These are phyloP conservation scores for Euphorbia celastroides DNA, from an alignment of 441 rosid genomes.

Conservation along the genomic window DNA sequence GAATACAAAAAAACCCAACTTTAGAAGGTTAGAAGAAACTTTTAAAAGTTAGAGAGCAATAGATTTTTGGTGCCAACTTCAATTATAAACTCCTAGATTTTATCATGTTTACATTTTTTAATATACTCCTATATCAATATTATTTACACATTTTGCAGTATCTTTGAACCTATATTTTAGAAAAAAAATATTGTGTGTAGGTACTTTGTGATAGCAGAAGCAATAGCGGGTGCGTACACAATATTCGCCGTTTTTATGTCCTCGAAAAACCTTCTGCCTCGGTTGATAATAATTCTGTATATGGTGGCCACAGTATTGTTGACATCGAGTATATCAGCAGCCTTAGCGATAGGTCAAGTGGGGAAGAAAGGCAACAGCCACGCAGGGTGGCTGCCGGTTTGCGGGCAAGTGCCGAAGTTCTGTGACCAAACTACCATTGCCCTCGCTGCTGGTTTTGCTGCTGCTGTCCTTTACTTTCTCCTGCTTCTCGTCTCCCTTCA, in stretches of 20 bases:
- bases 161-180: too few relatives aligned
- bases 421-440: conserved; percentile 36
- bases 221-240: conserved; percentile 38
- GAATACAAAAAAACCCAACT: too few relatives aligned
- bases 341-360: conserved; percentile 45
- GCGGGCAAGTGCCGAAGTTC: conserved; percentile 43
- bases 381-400: conserved; percentile 60
- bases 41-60: too few relatives aligned
- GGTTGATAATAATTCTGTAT: conserved; percentile 32
- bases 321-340: conserved; percentile 46
- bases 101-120: too few relatives aligned
- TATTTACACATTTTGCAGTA: too few relatives aligned
- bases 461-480: conserved; percentile 26
- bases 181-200: too few relatives aligned
- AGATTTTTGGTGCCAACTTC: too few relatives aligned
- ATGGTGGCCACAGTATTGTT: conserved; percentile 29
- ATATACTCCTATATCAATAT: too few relatives aligned
- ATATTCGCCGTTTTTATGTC: conserved; percentile 28
- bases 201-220: conserved; percentile 48
- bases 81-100: too few relatives aligned
- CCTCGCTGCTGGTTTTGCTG: conserved; percentile 40
- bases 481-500: conserved; percentile 33
- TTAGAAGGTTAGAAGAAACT: too few relatives aligned
- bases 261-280: conserved; percentile 22
- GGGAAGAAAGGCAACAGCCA: conserved; percentile 56